Evolutionary conservation across 306 rosid species (phyloP).

Genomic region (Inga leiocalycina): DNA sequence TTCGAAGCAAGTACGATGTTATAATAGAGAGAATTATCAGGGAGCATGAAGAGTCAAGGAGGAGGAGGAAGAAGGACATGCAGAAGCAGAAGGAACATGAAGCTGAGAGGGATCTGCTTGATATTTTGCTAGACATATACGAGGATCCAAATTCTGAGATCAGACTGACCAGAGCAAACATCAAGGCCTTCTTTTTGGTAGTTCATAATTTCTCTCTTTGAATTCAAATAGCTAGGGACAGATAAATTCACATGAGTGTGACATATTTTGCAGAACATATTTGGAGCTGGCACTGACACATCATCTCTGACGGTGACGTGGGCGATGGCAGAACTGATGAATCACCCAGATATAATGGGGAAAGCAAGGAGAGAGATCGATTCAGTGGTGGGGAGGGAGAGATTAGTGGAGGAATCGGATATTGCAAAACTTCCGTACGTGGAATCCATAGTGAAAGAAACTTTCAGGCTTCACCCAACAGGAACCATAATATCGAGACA

Average conservation of each 20-base stretch:
- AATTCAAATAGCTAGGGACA: not conserved
- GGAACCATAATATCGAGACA: constrained; percentile 57
- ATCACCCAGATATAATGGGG: constrained; percentile 49
- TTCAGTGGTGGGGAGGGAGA: constrained; percentile 45
- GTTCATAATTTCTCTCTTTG: not conserved
- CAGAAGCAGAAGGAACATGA: not conserved
- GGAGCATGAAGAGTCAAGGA: constrained; percentile 47
- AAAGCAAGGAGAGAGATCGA: constrained; percentile 57
- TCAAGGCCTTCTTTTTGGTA: constrained; percentile 51
- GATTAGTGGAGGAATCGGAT: constrained; percentile 55
- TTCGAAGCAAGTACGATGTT: constrained; percentile 38
- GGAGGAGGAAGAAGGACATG: not conserved
- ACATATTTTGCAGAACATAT: constrained; percentile 35
- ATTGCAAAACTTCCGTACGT: constrained; percentile 51
- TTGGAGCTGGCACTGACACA: constrained; percentile 49
- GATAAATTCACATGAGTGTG: not conserved
- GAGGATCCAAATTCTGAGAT: constrained; percentile 39
- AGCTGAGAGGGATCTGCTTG: constrained; percentile 40
- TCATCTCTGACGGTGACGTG: constrained; percentile 42
- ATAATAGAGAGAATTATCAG: constrained; percentile 45
- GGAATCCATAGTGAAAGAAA: constrained; percentile 59
- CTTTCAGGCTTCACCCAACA: constrained; percentile 62
- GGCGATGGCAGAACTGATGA: constrained; percentile 51
- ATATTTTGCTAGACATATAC: constrained; percentile 41
- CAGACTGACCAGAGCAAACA: constrained; percentile 44